Evolutionary conservation across 2,329 filamentous ascomycete genomes (phyloP).

Genomic region (Epichloe bromicola): DNA sequence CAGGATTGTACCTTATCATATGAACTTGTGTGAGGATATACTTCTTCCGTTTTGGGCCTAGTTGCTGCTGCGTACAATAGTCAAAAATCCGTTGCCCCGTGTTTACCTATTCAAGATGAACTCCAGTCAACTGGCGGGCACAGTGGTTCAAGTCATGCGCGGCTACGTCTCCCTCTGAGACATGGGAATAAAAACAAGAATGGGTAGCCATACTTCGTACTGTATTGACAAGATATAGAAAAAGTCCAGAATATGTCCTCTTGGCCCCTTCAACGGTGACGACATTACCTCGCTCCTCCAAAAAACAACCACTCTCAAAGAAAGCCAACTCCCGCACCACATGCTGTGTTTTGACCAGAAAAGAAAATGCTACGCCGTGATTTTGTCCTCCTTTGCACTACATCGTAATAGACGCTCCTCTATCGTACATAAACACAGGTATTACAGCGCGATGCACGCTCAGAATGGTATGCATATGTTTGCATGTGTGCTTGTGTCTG

Average conservation of each 20-base stretch:
- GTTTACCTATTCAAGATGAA: constrained; percentile 16
- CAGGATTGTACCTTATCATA: no score
- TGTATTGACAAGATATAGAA: not conserved
- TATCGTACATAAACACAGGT: constrained; percentile 27
- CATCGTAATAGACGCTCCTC: constrained; percentile 14
- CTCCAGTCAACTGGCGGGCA: constrained; percentile 20
- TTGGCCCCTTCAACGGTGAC: not conserved
- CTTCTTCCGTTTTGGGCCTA: no score
- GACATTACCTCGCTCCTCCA: not conserved
- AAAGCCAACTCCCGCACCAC: constrained; percentile 5
- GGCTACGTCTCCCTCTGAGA: constrained; percentile 17
- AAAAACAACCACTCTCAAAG: not conserved
- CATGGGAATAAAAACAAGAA: not conserved
- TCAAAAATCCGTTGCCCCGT: no score
- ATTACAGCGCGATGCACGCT: constrained; percentile 17
- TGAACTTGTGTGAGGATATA: no score
- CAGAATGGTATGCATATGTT: not conserved
- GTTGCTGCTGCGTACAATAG: no score
- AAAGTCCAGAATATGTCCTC: not conserved
- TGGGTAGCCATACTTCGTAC: not conserved
- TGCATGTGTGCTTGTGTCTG: not conserved
- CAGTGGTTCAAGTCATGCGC: constrained; percentile 22
- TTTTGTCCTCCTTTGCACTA: constrained; percentile 5
- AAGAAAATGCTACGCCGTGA: constrained; percentile 10
- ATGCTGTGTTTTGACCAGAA: constrained; percentile 4